Conservation (phyloP, 257 asterid species). For the Fraxinus excelsior region DNA sequence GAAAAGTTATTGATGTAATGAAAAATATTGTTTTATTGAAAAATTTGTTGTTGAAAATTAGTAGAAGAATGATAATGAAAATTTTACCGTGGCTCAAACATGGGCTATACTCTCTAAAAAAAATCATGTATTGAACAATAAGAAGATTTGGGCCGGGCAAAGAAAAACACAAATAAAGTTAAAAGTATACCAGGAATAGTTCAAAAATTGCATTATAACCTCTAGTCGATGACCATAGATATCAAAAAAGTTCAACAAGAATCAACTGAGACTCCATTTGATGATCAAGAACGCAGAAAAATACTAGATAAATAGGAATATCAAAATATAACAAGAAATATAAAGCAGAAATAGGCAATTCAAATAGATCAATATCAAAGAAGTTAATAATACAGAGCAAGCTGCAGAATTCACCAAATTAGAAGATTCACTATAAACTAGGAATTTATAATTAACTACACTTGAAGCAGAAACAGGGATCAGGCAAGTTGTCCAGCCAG, state of each 20-base stretch:
- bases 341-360: conserved; percentile 1
- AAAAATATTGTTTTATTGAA: too few relatives aligned
- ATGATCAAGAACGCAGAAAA: background rate
- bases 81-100: too few relatives aligned
- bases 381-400: conserved; percentile 16
- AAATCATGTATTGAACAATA: background rate
- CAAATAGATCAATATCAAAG: background rate
- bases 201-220: too few relatives aligned
- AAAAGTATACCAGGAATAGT: background rate
- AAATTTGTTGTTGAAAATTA: too few relatives aligned
- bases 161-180: background rate
- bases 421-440: background rate
- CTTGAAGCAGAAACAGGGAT: background rate
- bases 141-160: background rate
- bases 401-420: background rate
- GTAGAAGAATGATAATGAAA: too few relatives aligned
- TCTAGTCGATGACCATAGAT: background rate
- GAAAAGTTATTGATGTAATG: too few relatives aligned
- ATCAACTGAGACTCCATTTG: background rate
- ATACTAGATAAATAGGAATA: background rate
- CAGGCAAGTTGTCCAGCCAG: background rate
- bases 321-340: conserved; percentile 9
- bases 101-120: too few relatives aligned
- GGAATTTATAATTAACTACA: conserved; percentile 1
- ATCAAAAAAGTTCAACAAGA: background rate